Base-by-base conservation (phyloP, 345 rosid genomes). In the Melastoma malabathricum region DNA sequence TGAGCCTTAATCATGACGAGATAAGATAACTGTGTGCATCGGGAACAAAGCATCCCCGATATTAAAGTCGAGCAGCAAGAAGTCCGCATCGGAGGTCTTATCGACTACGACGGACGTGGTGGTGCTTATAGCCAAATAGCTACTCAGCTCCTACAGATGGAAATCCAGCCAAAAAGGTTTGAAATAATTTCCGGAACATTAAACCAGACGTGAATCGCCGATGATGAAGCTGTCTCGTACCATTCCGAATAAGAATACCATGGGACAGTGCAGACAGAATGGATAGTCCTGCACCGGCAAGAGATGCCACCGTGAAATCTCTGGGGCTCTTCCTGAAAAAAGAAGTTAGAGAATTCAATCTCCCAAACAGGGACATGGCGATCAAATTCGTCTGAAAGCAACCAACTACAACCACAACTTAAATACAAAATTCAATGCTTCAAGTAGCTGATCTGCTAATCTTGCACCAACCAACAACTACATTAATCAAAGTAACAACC, bases 221-320 rank as follows among this genome's bases (percentile, higher is more conserved):
- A 7, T 27, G 43, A 52, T 3, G 29, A n/a, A 50, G 56, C 20
- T 5, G 10, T 25, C 14, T 48, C 78, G 29, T 73, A 93, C 99
- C 99, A 93, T 93, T 62, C 99, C 99, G 76, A 93, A 93, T 72
- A 93, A 76, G 75, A 92, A 76, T 59, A 92, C 14, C 90, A 92
- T 92, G 51, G 75, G 55, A 8, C n/a, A 92, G 75, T 10, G 97
- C 99, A 10, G 99, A 95, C 61, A 83, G 18, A 25, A 93, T 76
- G 10, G 99, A 93, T 66, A 88, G 68, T 67, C 97, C 99, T 41
- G 97, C 97, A 62, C 99, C 97, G 10, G 97, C 88, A 29, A 93
- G 56, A 43, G 97, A 81, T 39, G 99, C 99, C 73, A 88, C 97
- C 0, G 99, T 93, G 80, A 93, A 81, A 74, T 93, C 99, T 68